Evolutionary conservation across 495 filamentous ascomycete species (phyloP).

Genomic region (Aspergillus mulundensis): DNA sequence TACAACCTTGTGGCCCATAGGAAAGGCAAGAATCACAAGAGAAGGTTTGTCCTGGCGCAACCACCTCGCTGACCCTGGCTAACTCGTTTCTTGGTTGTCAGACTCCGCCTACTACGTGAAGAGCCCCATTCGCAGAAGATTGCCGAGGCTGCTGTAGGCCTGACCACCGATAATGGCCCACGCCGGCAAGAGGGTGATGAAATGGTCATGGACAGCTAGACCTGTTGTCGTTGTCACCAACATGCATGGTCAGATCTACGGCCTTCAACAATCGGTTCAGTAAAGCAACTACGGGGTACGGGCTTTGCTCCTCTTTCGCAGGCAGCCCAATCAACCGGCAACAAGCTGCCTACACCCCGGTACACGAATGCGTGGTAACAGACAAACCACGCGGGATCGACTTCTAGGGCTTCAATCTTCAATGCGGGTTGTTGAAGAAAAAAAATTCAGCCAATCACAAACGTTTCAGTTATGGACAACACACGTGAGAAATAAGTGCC

Average conservation of each 20-base stretch:
- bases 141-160: slow-evolving; percentile 74
- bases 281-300: slow-evolving; percentile 3
- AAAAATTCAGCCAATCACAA: slow-evolving; percentile 20
- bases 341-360: background rate
- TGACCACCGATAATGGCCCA: slow-evolving; percentile 61
- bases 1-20: slow-evolving; percentile 68
- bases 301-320: background rate
- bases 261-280: background rate
- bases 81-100: slow-evolving; percentile 26
- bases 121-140: slow-evolving; percentile 83
- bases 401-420: slow-evolving; percentile 11
- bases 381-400: background rate
- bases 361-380: background rate
- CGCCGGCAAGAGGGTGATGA: slow-evolving; percentile 26
- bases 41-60: slow-evolving; percentile 55
- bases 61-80: background rate
- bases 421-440: background rate
- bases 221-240: no score
- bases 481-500: slow-evolving; percentile 32
- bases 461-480: background rate
- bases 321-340: background rate
- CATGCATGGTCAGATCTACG: background rate
- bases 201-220: slow-evolving; percentile 36
- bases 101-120: slow-evolving; percentile 70
- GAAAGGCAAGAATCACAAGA: slow-evolving; percentile 88